Evolutionary conservation across 2,329 filamentous ascomycete genomes (phyloP).

Genomic region (Alternaria incomplexa): DNA sequence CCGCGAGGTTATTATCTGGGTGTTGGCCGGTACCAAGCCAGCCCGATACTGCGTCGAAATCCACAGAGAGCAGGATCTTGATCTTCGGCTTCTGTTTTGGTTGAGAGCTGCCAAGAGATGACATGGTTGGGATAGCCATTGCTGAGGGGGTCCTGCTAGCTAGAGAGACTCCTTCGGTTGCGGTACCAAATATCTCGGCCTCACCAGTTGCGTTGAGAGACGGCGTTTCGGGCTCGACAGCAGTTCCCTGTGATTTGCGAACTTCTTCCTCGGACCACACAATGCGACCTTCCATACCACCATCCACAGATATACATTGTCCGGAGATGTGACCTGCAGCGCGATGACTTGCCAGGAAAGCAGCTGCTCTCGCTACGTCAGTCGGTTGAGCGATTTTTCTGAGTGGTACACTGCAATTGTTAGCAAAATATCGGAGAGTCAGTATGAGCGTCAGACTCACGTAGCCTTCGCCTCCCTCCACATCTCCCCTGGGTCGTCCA

Average conservation of each 20-base stretch:
- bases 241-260: conserved; percentile 10
- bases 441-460: conserved; percentile 10
- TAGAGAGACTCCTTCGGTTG: conserved; percentile 16
- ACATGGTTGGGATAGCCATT: not conserved
- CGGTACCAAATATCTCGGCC: conserved; percentile 14
- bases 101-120: not conserved
- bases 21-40: conserved; percentile 64
- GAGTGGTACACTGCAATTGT: conserved; percentile 46
- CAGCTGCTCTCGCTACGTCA: conserved; percentile 58
- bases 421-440: not conserved
- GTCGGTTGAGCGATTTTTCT: conserved; percentile 57
- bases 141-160: not conserved
- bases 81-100: conserved; percentile 35
- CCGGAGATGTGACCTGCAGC: conserved; percentile 63
- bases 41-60: conserved; percentile 66
- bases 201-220: not conserved
- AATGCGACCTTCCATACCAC: conserved; percentile 58
- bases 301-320: conserved; percentile 59
- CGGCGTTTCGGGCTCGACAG: not conserved
- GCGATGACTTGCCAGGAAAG: conserved; percentile 58
- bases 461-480: conserved; percentile 59
- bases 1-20: conserved; percentile 60
- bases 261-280: conserved; percentile 57
- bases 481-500: conserved; percentile 58
- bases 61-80: conserved; percentile 52